phyloP scores from a whole-genome alignment of 139 green algal species.

The Ulvella scutata region DNA sequence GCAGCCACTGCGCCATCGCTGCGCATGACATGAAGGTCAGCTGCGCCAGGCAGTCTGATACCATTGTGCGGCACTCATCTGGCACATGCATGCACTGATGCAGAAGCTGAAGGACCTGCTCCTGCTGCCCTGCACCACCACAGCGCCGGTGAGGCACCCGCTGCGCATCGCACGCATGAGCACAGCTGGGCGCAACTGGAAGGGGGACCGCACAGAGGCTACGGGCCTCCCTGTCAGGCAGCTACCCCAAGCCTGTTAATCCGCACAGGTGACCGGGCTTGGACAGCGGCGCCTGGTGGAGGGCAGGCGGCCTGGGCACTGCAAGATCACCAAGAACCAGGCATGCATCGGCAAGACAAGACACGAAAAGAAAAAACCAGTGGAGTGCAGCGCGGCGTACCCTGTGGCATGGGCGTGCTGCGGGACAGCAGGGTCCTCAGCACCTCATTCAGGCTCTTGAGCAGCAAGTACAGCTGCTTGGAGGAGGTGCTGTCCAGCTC shows the following conservation, averaged over 20 bases:
- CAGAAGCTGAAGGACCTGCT: slow-evolving; percentile 65
- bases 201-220: no score
- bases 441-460: slow-evolving; percentile 18
- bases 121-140: neutral
- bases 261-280: no score
- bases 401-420: neutral
- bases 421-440: neutral
- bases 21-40: slow-evolving; percentile 28
- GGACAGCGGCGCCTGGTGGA: no score
- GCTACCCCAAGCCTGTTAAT: no score
- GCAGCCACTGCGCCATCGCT: slow-evolving; percentile 21
- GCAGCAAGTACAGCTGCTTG: slow-evolving; percentile 49
- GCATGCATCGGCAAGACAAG: no score
- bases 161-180: neutral
- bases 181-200: neutral
- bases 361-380: no score
- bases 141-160: neutral
- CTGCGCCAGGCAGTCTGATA: slow-evolving; percentile 85
- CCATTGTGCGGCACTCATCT: slow-evolving; percentile 76
- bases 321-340: no score
- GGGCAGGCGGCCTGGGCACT: no score
- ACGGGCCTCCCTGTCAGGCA: no score
- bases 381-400: no score
- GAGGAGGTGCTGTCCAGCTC: slow-evolving; percentile 7
- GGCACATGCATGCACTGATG: slow-evolving; percentile 36